These are phyloP conservation scores for Hypomontagnella submonticulosa DNA, from an alignment of 495 filamentous ascomycete genomes.

Conservation along the genomic window DNA sequence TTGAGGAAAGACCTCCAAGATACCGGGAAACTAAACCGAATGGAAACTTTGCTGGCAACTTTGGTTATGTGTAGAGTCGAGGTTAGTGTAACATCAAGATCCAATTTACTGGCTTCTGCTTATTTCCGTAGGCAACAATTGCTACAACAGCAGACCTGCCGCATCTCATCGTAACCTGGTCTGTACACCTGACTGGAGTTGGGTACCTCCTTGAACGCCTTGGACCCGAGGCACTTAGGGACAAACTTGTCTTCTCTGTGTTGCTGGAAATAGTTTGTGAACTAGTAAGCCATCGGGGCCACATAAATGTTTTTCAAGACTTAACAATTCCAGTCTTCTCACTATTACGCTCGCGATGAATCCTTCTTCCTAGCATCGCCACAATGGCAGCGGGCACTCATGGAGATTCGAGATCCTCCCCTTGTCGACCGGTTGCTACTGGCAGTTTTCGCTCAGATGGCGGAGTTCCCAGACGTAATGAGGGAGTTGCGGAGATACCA, in stretches of 20 bases:
- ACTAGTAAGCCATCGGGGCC: neutral
- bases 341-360: constrained; percentile 21
- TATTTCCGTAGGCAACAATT: constrained; percentile 6
- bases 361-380: constrained; percentile 16
- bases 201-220: constrained; percentile 11
- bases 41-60: constrained; percentile 20
- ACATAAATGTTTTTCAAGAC: neutral
- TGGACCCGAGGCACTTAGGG: constrained; percentile 7
- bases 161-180: constrained; percentile 12
- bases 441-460: constrained; percentile 4
- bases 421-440: neutral
- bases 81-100: neutral
- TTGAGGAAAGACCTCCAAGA: constrained; percentile 15
- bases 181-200: constrained; percentile 7
- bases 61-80: constrained; percentile 19
- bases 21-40: neutral
- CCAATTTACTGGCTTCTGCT: neutral
- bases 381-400: constrained; percentile 8
- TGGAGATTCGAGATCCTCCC: neutral
- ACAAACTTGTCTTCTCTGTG: constrained; percentile 10
- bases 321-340: constrained; percentile 4
- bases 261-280: constrained; percentile 11
- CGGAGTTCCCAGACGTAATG: constrained; percentile 21
- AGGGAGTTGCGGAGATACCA: constrained; percentile 18
- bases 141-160: constrained; percentile 12